A percentile compares a stretch with the other conserved stretches of the same genome.
These are phyloP conservation scores for Lactarius deliciosus DNA, from an alignment of 768 basidiomycete species.

Conservation along the genomic window DNA sequence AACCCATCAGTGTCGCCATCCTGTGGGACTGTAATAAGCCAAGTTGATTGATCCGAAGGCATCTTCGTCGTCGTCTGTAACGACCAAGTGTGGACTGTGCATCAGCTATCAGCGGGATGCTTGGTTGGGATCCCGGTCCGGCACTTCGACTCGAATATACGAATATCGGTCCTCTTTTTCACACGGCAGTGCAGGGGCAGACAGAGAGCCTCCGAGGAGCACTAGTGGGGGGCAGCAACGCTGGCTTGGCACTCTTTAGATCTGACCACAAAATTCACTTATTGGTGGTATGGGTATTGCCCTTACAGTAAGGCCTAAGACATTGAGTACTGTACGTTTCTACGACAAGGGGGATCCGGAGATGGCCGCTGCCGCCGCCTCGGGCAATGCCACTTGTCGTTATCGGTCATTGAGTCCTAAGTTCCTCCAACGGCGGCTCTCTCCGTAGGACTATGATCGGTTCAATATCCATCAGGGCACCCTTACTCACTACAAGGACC, in stretches of 20 bases:
- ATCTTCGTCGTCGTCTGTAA: slow-evolving; percentile 48
- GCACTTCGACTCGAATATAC: background rate
- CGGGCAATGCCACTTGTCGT: background rate
- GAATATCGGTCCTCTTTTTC: background rate
- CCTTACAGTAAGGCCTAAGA: background rate
- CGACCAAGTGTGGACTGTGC: background rate
- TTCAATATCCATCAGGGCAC: background rate
- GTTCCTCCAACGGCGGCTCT: background rate
- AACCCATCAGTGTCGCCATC: slow-evolving; percentile 83
- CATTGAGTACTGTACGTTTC: background rate
- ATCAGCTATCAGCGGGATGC: background rate
- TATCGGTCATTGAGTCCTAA: no score
- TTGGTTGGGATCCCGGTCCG: background rate
- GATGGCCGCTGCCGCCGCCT: background rate
- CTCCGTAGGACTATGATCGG: background rate
- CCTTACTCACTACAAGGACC: background rate
- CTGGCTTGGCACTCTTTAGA: background rate
- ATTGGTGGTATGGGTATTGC: background rate
- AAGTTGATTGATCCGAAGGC: slow-evolving; percentile 96
- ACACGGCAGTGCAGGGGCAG: background rate
- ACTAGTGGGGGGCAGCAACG: no score
- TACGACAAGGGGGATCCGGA: background rate
- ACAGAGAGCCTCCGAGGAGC: no score
- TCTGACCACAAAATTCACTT: background rate
- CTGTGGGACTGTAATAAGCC: slow-evolving; percentile 85